Evolutionary conservation across 495 filamentous ascomycete genomes (phyloP), one percentile per base, ranked within the genome.

Genomic region (Niebla homalea): DNA sequence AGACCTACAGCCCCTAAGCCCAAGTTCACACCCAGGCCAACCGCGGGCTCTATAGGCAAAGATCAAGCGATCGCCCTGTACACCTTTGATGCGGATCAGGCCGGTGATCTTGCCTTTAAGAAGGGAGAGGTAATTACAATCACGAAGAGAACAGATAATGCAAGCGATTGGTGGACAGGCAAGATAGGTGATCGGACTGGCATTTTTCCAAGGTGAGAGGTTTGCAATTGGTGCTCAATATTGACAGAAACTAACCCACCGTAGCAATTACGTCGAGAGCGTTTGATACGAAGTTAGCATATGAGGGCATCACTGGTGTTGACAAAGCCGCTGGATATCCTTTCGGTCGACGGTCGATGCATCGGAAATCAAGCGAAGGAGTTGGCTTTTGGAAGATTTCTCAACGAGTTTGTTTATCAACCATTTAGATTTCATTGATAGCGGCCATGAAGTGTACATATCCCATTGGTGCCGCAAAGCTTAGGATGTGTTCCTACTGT

Each of bases 121-220:
- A 97, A 98, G 71, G 92, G 92, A 18, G 92, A 98, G 32, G 68
- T 97, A 44, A 95, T 98, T 55, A 96, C 89, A n/a, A 92, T 98
- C 49, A 66, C 90, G 18, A 97, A 98, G 70, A 84, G 85, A 62
- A 96, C 92, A n/a, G 87, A 98, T 0, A 88, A 78, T 54, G 83
- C 84, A 52, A 81, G 80, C 10, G 89, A 94, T 64, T 93, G 90
- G 78, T 96, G 89, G 89, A 84, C 80, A 29, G 80, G 80, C 23
- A 70, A 73, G 46, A 76, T 84, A 47, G 80, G 79, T 15, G 73
- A 75, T 56, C 68, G 78, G 16, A 77, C 78, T 22, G 79, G 79
- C 46, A 79, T 81, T 38, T 83, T 83, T 60, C 79, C 79, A 6
- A 71, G 58, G 58, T 58, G 49, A 20, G 57, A 26, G 15, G 21